Conservation (phyloP, 2,329 filamentous ascomycete genomes). For the Aspergillus quadrilineatus region DNA sequence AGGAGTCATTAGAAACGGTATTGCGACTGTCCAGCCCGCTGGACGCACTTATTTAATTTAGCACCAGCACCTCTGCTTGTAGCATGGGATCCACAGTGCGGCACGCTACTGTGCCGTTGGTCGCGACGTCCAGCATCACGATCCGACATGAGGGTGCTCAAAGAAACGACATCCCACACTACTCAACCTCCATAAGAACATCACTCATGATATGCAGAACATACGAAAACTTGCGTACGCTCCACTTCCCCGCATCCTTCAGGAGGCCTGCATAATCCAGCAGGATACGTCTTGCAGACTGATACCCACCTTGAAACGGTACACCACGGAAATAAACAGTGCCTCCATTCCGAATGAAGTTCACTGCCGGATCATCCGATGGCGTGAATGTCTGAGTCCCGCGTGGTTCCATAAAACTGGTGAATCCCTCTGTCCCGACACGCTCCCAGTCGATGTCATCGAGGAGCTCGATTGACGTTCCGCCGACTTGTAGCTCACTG, state of each 20-base stretch:
- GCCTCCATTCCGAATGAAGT: conserved; percentile 52
- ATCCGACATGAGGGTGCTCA: not conserved
- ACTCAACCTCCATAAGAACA: conserved; percentile 40
- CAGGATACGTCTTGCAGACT: conserved; percentile 52
- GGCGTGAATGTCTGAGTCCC: conserved; percentile 28
- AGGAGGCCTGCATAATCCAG: conserved; percentile 54
- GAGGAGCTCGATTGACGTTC: conserved; percentile 44
- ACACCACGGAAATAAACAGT: conserved; percentile 50
- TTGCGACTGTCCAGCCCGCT: conserved; percentile 1
- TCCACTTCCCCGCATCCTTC: conserved; percentile 55
- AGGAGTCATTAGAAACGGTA: not conserved
- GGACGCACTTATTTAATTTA: not conserved
- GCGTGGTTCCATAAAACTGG: conserved; percentile 37
- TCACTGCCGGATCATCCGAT: conserved; percentile 34
- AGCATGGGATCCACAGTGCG: too few species aligned
- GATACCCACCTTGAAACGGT: conserved; percentile 50
- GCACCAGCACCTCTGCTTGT: not conserved
- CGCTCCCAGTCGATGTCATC: conserved; percentile 53
- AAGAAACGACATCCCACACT: conserved; percentile 5
- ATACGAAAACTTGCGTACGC: conserved; percentile 51
- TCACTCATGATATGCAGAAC: conserved; percentile 58
- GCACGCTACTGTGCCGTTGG: too few species aligned
- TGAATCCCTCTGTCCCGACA: conserved; percentile 49
- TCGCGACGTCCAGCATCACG: not conserved
- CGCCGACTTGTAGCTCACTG: conserved; percentile 25